Evolutionary conservation across 495 filamentous ascomycete genomes (phyloP), one percentile per base, ranked within the genome.

Genomic region (Cladorrhinum samala): DNA sequence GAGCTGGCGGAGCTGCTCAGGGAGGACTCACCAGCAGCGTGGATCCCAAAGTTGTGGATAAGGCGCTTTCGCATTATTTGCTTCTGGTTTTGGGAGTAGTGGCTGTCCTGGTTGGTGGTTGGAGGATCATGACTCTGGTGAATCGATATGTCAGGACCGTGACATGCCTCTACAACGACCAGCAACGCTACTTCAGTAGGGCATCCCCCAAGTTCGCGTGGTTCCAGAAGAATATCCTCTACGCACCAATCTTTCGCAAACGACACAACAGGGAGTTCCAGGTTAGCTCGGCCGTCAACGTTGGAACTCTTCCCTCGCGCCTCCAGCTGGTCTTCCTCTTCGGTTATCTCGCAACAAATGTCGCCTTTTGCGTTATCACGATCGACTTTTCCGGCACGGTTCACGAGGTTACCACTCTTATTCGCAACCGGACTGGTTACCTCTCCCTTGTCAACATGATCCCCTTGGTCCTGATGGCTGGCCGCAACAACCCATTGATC

Each of bases 231-330:
- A 79, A 93, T 58, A 43, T 97, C 2, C 70, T 93, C 1, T 91
- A 92, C 61, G 81, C 93, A 3, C 93, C 93, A 17, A 68, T 97
- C 19, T 83, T 86, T 57, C 79, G 76, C 23, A 89, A 91, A 61
- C 77, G 91, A 59, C 93, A 96, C 67, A 96, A 96, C 59, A 77
- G 85, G 24, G 89, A 95, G 65, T 77, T 97, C 56, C 86, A 89
- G 62, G 71, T 98, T n/a, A 90, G 87, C 25, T 77, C 78, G 9
- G 90, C 89, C n/a, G 56, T 96, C 63, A 89, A 86, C 58, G 83
- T 96, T 46, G 93, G 93, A 39, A 96, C 91, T 0, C 71, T 98
- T 16, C 93, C 93, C 1, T 88, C 89, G 3, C 75, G 93, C 23
- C 83, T 95, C 59, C 91, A 98, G 58, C 80, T 85, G 3, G 67